Percentiles rank a stretch among this genome's conserved stretches.
Conservation (phyloP, 1,139 yeast species). For the Hyphopichia pseudoburtonii region DNA sequence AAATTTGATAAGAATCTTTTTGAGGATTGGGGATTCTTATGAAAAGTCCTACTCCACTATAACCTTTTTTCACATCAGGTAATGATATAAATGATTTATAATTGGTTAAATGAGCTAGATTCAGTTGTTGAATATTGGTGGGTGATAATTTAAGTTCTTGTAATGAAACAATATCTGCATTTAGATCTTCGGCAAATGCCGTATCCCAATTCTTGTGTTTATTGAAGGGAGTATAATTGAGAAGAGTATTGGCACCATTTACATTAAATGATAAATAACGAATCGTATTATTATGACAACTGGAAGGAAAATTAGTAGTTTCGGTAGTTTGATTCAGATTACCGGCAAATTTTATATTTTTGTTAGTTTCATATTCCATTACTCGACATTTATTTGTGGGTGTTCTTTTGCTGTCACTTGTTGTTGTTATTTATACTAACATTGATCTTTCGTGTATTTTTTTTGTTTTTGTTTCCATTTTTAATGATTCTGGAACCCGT, state of each 20-base stretch:
- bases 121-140: conserved; percentile 39
- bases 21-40: conserved; percentile 49
- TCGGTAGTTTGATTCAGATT: too few relatives aligned
- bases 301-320: too few relatives aligned
- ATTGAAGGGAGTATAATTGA: conserved; percentile 84
- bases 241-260: conserved; percentile 78
- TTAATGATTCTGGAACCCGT: too few relatives aligned
- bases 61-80: conserved; percentile 71
- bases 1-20: conserved; percentile 38
- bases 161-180: conserved; percentile 77
- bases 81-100: conserved; percentile 68
- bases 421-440: too few relatives aligned
- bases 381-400: background rate
- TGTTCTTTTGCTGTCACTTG: too few relatives aligned
- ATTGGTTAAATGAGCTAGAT: conserved; percentile 57
- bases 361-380: background rate
- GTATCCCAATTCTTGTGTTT: conserved; percentile 45
- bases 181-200: conserved; percentile 50
- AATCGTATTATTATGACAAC: too few relatives aligned
- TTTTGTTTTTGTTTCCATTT: too few relatives aligned
- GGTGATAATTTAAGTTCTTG: conserved; percentile 81
- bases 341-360: too few relatives aligned
- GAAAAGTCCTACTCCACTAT: conserved; percentile 89
- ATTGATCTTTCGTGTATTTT: too few relatives aligned
- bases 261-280: conserved; percentile 77